These are phyloP conservation scores for Arthrinium phaeospermum DNA, from an alignment of 2,329 filamentous ascomycete species.

Conservation along the genomic window DNA sequence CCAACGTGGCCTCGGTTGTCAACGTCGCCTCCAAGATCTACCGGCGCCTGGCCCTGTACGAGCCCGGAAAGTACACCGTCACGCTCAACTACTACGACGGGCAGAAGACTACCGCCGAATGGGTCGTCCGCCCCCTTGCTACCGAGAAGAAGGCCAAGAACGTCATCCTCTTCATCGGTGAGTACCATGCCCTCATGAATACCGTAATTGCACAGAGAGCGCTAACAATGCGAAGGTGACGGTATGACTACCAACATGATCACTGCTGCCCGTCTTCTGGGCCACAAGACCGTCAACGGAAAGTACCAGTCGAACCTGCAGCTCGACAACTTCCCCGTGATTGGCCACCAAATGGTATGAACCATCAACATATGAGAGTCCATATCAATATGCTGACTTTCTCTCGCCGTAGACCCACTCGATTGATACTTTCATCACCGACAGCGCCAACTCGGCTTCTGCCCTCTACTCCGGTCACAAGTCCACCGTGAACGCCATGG, in stretches of 20 bases:
- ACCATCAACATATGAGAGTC: background rate
- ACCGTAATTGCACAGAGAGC: background rate
- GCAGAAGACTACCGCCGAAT: constrained; percentile 74
- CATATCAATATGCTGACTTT: constrained; percentile 17
- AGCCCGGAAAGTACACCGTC: constrained; percentile 80
- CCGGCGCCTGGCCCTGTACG: constrained; percentile 74
- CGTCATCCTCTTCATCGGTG: constrained; percentile 83
- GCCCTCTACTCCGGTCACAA: constrained; percentile 86
- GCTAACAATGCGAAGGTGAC: constrained; percentile 41
- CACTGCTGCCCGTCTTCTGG: constrained; percentile 79
- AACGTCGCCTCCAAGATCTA: constrained; percentile 83
- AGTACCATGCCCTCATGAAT: constrained; percentile 31
- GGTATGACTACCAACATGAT: constrained; percentile 80
- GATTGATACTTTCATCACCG: constrained; percentile 83
- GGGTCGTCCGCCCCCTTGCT: constrained; percentile 75
- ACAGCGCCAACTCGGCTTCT: constrained; percentile 84
- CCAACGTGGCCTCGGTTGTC: constrained; percentile 71
- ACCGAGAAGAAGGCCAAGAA: constrained; percentile 81
- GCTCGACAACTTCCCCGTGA: constrained; percentile 83
- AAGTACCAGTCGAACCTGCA: constrained; percentile 78
- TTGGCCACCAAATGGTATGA: constrained; percentile 79
- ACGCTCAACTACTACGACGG: constrained; percentile 77
- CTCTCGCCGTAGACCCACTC: constrained; percentile 67
- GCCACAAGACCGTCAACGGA: constrained; percentile 82
- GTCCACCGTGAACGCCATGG: constrained; percentile 80